Evolutionary conservation across 2,329 filamentous ascomycete genomes (phyloP).

Genomic region (Cercospora nicotianae): DNA sequence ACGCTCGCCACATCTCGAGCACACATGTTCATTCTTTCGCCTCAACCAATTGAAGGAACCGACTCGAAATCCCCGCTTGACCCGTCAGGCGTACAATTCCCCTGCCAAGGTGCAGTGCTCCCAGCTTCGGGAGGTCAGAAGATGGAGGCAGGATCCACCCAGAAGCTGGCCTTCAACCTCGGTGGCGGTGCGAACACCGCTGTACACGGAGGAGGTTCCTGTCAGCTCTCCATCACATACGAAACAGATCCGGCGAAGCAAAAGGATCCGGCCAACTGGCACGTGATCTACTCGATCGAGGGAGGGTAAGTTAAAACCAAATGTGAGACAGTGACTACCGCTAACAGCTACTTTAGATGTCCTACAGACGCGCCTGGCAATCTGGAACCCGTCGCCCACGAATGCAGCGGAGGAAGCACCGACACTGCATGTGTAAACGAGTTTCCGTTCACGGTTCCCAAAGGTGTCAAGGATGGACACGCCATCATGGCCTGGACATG

Average conservation of each 20-base stretch:
- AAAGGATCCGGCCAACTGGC: constrained; percentile 64
- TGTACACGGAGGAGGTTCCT: constrained; percentile 87
- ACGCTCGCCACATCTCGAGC: constrained; percentile 43
- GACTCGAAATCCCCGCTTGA: constrained; percentile 64
- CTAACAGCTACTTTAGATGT: constrained; percentile 49
- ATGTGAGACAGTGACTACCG: no score
- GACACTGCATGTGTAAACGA: constrained; percentile 44
- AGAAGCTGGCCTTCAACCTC: constrained; percentile 60
- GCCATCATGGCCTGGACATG: constrained; percentile 89
- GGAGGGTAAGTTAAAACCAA: constrained; percentile 55
- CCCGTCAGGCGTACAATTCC: constrained; percentile 66
- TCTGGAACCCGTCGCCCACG: no score
- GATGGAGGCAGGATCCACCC: constrained; percentile 63
- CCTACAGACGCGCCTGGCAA: constrained; percentile 64
- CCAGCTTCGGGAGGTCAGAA: constrained; percentile 50
- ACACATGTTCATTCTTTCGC: constrained; percentile 73
- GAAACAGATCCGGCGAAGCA: constrained; percentile 66
- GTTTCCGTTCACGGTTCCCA: constrained; percentile 72
- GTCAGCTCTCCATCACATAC: constrained; percentile 83
- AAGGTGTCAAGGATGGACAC: constrained; percentile 69
- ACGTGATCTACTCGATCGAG: constrained; percentile 84
- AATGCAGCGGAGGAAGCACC: constrained; percentile 32
- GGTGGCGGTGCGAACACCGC: constrained; percentile 61
- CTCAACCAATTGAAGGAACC: constrained; percentile 59
- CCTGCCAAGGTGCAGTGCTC: constrained; percentile 69